phyloP scores from a whole-genome alignment of 176 grass and related monocot species.

The Zoysia pacifica region DNA sequence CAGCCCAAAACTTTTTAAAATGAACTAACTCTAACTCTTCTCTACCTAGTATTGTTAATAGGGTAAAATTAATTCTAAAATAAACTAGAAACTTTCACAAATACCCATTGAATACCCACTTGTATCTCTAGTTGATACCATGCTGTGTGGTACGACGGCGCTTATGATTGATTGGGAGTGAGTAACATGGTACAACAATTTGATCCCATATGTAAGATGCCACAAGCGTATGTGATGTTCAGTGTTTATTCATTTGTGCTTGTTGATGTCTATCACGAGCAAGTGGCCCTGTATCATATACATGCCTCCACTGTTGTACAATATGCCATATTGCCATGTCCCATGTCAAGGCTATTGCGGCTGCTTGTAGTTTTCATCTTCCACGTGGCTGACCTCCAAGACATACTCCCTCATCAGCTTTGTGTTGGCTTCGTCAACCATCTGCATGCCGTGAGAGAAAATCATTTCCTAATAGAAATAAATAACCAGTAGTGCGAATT shows the following conservation, averaged over 20 bases:
- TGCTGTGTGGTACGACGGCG: no score
- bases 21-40: no score
- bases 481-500: neutral
- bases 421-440: constrained; percentile 88
- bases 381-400: constrained; percentile 79
- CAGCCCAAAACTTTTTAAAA: no score
- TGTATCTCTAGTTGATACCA: no score
- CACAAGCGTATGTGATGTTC: neutral
- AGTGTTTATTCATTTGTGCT: neutral
- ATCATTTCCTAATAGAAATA: neutral
- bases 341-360: neutral
- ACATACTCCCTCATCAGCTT: constrained; percentile 89
- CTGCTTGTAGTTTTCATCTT: constrained; percentile 45
- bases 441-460: constrained; percentile 42
- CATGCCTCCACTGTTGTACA: neutral
- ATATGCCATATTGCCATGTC: neutral
- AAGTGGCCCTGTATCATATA: neutral
- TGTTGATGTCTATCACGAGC: neutral
- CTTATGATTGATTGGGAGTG: no score
- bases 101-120: no score
- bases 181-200: no score
- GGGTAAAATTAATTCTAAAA: no score
- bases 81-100: no score
- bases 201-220: no score
- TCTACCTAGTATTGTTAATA: no score